These are phyloP conservation scores for Fusarium marasasianum DNA, from an alignment of 2,329 filamentous ascomycete species.

Conservation along the genomic window DNA sequence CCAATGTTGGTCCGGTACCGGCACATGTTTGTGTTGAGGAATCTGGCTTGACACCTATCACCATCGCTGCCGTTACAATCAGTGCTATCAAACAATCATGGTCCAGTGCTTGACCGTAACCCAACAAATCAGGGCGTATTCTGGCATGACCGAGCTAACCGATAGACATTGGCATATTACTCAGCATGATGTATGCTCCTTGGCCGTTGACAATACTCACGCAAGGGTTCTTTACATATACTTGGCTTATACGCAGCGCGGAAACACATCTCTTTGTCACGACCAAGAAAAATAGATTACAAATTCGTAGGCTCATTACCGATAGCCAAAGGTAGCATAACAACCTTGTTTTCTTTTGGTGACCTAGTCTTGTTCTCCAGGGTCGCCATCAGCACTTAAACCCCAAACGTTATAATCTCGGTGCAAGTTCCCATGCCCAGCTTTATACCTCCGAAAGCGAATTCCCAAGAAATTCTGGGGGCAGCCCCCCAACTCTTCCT, in stretches of 20 bases:
- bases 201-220: not conserved
- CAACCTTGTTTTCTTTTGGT: not conserved
- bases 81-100: not conserved
- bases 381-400: not conserved
- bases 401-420: not conserved
- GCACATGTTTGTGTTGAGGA: constrained; percentile 3
- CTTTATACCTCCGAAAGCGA: not conserved
- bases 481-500: not conserved
- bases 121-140: not conserved
- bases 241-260: not conserved
- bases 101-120: not conserved
- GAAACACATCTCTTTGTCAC: not conserved
- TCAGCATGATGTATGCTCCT: not conserved
- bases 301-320: not conserved
- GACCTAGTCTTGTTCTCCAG: not conserved
- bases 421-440: not conserved
- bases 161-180: not conserved
- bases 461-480: not conserved
- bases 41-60: constrained; percentile 10
- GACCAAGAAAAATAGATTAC: not conserved
- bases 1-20: not conserved
- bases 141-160: constrained; percentile 5
- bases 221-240: not conserved
- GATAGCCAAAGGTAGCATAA: not conserved
- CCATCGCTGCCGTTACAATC: not conserved